Evolutionary conservation across 257 asterid genomes (phyloP).

Genomic region (Solanum sejunctum): DNA sequence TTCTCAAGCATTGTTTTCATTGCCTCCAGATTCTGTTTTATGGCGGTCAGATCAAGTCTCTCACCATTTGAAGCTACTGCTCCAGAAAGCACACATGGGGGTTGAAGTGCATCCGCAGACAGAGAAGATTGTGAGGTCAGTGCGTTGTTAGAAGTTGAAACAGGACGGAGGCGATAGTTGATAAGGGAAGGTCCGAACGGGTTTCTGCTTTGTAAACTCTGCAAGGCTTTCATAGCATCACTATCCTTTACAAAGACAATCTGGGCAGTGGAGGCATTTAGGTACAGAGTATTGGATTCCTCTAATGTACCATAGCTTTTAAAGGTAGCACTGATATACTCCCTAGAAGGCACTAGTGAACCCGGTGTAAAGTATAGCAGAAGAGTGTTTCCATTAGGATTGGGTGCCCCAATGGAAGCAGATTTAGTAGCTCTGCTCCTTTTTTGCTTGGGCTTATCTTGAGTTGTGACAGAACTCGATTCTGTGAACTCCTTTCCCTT

Average conservation of each 20-base stretch:
- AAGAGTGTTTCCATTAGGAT: slow-evolving; percentile 6
- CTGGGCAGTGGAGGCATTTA: slow-evolving; percentile 17
- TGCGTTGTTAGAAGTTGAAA: slow-evolving; percentile 6
- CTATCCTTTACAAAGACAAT: slow-evolving; percentile 36
- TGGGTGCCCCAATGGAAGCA: not conserved
- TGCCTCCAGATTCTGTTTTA: slow-evolving; percentile 61
- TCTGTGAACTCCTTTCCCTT: slow-evolving; percentile 14
- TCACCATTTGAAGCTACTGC: slow-evolving; percentile 1
- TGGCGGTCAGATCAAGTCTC: slow-evolving; percentile 28
- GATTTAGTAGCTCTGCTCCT: slow-evolving; percentile 18
- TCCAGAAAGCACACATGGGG: slow-evolving; percentile 2
- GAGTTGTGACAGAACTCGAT: slow-evolving; percentile 5
- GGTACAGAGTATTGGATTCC: slow-evolving; percentile 33
- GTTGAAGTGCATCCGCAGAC: slow-evolving; percentile 8
- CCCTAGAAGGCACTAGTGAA: slow-evolving; percentile 29
- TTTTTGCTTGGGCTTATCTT: slow-evolving; percentile 12
- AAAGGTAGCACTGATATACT: slow-evolving; percentile 25
- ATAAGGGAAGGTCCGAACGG: slow-evolving; percentile 49
- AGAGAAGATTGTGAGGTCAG: not conserved
- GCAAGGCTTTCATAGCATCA: slow-evolving; percentile 44
- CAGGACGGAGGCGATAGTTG: slow-evolving; percentile 18
- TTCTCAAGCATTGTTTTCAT: slow-evolving; percentile 64
- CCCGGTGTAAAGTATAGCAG: slow-evolving; percentile 33
- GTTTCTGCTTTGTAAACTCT: slow-evolving; percentile 43
- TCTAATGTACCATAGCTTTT: slow-evolving; percentile 43